Conservation (phyloP, 1,284 basidiomycete species). For the Tilletia caries region DNA sequence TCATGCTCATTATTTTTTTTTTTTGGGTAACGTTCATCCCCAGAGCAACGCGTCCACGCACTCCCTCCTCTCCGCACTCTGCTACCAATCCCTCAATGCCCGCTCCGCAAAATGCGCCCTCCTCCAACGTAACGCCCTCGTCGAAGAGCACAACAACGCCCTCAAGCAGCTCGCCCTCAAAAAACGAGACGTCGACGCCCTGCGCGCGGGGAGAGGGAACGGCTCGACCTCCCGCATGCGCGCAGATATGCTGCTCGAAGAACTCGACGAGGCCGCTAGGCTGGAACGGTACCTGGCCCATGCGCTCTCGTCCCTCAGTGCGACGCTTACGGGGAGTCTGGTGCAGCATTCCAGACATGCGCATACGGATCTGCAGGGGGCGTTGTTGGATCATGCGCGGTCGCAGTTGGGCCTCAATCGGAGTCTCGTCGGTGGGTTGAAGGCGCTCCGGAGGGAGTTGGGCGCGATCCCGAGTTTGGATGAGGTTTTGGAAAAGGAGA, state of each 20-base stretch:
- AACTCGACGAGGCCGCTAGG: slow-evolving; percentile 30
- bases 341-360: slow-evolving; percentile 40
- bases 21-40: not conserved
- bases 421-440: slow-evolving; percentile 1
- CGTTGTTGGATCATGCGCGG: slow-evolving; percentile 29
- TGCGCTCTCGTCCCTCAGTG: slow-evolving; percentile 31
- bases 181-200: slow-evolving; percentile 37
- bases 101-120: slow-evolving; percentile 43
- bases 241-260: slow-evolving; percentile 41
- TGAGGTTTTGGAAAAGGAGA: not conserved
- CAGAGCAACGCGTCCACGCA: slow-evolving; percentile 12
- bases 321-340: slow-evolving; percentile 33
- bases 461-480: not conserved
- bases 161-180: slow-evolving; percentile 35
- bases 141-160: slow-evolving; percentile 44
- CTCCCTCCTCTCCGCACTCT: slow-evolving; percentile 1
- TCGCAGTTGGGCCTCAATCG: slow-evolving; percentile 8
- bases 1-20: no score
- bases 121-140: slow-evolving; percentile 44
- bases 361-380: slow-evolving; percentile 42
- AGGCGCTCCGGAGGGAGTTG: slow-evolving; percentile 8
- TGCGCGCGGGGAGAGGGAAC: slow-evolving; percentile 25
- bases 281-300: slow-evolving; percentile 25
- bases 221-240: slow-evolving; percentile 25
- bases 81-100: slow-evolving; percentile 44